phyloP scores from a whole-genome alignment of 2,329 filamentous ascomycete species.

The Diaporthe ilicicola region DNA sequence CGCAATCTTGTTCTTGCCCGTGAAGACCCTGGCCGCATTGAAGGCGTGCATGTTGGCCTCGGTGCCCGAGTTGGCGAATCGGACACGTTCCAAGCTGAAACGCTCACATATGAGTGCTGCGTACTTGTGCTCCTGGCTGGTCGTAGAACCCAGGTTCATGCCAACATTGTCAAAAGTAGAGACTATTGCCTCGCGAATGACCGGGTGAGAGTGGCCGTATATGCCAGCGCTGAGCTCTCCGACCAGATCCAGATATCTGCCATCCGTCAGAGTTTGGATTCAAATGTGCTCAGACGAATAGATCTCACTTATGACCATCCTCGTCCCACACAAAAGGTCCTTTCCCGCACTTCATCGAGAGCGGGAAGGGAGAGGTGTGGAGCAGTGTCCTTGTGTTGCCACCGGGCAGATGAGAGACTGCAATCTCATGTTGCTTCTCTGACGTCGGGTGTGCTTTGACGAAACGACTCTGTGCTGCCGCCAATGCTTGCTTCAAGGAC shows the following conservation, averaged over 20 bases:
- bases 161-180: constrained; percentile 55
- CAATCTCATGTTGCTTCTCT: not conserved
- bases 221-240: constrained; percentile 72
- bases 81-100: constrained; percentile 63
- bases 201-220: constrained; percentile 70
- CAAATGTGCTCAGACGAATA: fast-evolving
- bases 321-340: constrained; percentile 49
- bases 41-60: constrained; percentile 71
- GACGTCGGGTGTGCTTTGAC: not conserved
- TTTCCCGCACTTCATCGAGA: constrained; percentile 49
- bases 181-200: constrained; percentile 58
- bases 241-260: constrained; percentile 66
- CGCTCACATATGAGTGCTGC: constrained; percentile 61
- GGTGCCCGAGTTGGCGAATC: constrained; percentile 73
- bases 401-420: constrained; percentile 36
- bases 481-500: not conserved
- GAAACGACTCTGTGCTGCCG: not conserved
- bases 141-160: constrained; percentile 63
- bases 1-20: constrained; percentile 54
- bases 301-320: constrained; percentile 47
- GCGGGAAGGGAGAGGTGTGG: constrained; percentile 53
- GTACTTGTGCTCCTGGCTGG: constrained; percentile 58
- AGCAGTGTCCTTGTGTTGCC: constrained; percentile 42
- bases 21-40: constrained; percentile 58
- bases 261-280: not conserved